Conservation (phyloP, 2,329 filamentous ascomycete genomes). For the Diaporthe longicolla region DNA sequence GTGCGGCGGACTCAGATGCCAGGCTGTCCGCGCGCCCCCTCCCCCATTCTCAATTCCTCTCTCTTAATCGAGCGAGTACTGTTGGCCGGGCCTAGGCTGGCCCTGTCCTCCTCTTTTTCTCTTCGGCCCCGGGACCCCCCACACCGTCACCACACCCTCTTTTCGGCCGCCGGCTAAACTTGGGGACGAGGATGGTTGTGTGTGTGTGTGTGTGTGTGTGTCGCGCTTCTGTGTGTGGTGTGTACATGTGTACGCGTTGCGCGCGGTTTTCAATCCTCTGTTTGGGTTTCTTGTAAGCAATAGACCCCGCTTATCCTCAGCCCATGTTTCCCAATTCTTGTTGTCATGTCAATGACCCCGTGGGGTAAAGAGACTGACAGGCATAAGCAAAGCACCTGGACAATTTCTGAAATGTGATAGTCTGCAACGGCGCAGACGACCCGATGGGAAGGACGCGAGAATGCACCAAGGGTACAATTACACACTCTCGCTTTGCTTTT, state of each 20-base stretch:
- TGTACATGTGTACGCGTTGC: neutral
- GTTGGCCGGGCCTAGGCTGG: too few species aligned
- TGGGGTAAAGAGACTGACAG: conserved; percentile 6
- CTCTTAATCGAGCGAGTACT: too few species aligned
- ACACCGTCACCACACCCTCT: neutral
- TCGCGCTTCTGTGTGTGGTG: neutral
- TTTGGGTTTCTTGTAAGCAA: neutral
- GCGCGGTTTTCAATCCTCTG: neutral
- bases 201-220: neutral
- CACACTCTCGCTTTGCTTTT: too few species aligned
- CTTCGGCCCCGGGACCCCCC: conserved; percentile 7
- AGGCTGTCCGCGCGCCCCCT: conserved; percentile 4
- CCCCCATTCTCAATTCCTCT: neutral
- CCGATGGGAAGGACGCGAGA: conserved; percentile 5
- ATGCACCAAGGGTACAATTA: conserved; percentile 9
- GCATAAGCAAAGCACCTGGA: neutral
- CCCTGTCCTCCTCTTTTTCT: too few species aligned
- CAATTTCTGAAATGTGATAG: neutral
- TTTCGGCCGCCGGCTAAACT: conserved; percentile 27
- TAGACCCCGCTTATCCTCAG: neutral
- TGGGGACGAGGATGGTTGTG: neutral
- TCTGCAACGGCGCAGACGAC: neutral
- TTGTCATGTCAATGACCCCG: neutral
- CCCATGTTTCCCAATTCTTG: neutral
- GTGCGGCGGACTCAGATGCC: conserved; percentile 24